These are phyloP conservation scores for Aspergillus fumigatus DNA, from an alignment of 2,329 filamentous ascomycete species.

Conservation along the genomic window DNA sequence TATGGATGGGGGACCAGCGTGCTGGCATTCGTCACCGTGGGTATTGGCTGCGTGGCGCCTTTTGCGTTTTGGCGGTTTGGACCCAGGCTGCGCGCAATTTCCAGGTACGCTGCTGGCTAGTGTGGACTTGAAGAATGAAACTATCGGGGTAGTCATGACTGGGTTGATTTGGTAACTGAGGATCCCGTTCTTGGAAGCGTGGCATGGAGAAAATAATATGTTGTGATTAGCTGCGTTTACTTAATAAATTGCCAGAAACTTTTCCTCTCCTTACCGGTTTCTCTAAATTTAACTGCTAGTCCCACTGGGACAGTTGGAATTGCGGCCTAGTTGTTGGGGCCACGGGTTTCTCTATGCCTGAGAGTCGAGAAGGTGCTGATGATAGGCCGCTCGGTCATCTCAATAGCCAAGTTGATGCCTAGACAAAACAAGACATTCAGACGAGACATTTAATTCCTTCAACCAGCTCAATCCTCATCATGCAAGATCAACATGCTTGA, in stretches of 20 bases:
- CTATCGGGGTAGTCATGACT: too few species aligned
- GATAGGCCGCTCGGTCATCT: background rate
- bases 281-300: too few species aligned
- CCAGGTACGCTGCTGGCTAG: background rate
- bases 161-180: too few species aligned
- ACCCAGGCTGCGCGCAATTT: background rate
- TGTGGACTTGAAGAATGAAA: background rate
- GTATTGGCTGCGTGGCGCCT: constrained; percentile 39
- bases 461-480: too few species aligned
- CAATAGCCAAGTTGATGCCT: background rate
- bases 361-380: background rate
- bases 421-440: background rate
- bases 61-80: constrained; percentile 5
- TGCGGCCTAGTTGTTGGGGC: too few species aligned
- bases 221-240: too few species aligned
- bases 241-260: too few species aligned
- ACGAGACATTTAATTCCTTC: background rate
- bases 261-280: too few species aligned
- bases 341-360: background rate
- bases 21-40: constrained; percentile 35
- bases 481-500: background rate
- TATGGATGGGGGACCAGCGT: constrained; percentile 41
- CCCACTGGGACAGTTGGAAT: too few species aligned
- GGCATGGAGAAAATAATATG: too few species aligned
- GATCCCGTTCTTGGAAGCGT: too few species aligned